These are phyloP conservation scores for Neurospora intermedia DNA, from an alignment of 495 filamentous ascomycete species.

Conservation along the genomic window DNA sequence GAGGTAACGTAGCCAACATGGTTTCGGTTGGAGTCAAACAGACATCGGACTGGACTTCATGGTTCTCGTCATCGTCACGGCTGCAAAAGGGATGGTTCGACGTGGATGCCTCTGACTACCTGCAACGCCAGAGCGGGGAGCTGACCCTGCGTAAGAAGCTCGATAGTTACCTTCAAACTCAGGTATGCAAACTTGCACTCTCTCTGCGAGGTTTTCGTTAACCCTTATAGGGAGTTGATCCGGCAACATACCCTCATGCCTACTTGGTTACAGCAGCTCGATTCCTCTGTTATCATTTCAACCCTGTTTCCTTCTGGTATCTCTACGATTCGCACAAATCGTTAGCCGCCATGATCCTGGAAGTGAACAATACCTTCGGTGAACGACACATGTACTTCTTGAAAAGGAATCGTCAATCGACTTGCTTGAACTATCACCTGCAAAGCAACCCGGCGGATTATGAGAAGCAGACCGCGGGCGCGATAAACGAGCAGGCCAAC, in stretches of 20 bases:
- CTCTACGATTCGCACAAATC: constrained; percentile 49
- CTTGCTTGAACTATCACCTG: not conserved
- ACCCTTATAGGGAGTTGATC: constrained; percentile 35
- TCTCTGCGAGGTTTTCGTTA: constrained; percentile 2
- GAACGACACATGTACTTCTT: constrained; percentile 58
- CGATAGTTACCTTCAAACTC: constrained; percentile 41
- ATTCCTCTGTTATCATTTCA: constrained; percentile 62
- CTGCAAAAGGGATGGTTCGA: constrained; percentile 39
- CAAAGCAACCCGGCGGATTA: not conserved
- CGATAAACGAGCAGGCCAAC: not conserved
- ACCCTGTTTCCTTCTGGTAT: constrained; percentile 75
- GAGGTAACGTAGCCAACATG: constrained; percentile 40
- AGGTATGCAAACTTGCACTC: constrained; percentile 21
- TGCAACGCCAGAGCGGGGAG: constrained; percentile 37
- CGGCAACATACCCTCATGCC: constrained; percentile 45
- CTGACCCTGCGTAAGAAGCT: constrained; percentile 48
- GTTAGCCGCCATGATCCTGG: constrained; percentile 58
- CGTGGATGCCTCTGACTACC: constrained; percentile 48
- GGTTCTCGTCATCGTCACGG: constrained; percentile 14
- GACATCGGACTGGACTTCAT: constrained; percentile 11
- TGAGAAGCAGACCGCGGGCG: constrained; percentile 2
- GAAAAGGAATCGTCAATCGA: constrained; percentile 17
- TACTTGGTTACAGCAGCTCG: constrained; percentile 61
- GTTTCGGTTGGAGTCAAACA: constrained; percentile 38
- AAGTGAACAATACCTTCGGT: constrained; percentile 71